These are phyloP conservation scores for Rhizopus arrhizus DNA, from an alignment of 371 early-diverging fungal genomes.

Conservation along the genomic window DNA sequence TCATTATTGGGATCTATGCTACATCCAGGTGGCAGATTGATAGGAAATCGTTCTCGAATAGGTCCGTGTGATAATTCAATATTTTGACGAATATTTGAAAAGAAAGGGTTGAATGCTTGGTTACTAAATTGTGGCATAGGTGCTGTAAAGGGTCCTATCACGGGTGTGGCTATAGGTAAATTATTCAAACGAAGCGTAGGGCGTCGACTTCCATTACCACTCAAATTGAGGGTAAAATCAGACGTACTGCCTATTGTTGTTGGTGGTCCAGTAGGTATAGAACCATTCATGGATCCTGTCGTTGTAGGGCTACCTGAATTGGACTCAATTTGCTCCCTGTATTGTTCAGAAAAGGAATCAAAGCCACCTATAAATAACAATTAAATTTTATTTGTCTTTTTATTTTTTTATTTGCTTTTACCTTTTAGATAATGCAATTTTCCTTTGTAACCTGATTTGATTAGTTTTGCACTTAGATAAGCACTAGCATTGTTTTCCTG, in stretches of 20 bases:
- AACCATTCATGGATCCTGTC: background rate
- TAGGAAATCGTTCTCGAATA: conserved; percentile 44
- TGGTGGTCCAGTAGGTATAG: conserved; percentile 19
- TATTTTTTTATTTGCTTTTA: conserved; percentile 9
- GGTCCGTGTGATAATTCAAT: conserved; percentile 39
- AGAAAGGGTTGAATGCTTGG: conserved; percentile 47
- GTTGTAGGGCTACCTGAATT: conserved; percentile 3
- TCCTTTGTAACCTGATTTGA: conserved; percentile 39
- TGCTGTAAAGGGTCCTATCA: conserved; percentile 44
- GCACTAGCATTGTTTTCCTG: conserved; percentile 48
- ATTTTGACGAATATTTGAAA: conserved; percentile 48
- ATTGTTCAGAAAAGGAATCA: conserved; percentile 31
- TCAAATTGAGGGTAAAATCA: conserved; percentile 15
- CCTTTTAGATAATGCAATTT: conserved; percentile 55
- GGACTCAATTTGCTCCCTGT: conserved; percentile 38
- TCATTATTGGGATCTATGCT: conserved; percentile 21
- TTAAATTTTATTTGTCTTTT: background rate
- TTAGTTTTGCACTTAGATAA: conserved; percentile 43
- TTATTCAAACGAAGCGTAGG: conserved; percentile 36
- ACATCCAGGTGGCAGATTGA: conserved; percentile 35
- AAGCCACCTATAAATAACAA: conserved; percentile 44
- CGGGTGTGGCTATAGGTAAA: conserved; percentile 26
- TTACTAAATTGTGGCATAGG: conserved; percentile 46
- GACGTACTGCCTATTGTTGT: conserved; percentile 13
- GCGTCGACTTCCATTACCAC: conserved; percentile 25